Conservation (phyloP, 768 basidiomycete species). For the Mycena sanguinolenta region DNA sequence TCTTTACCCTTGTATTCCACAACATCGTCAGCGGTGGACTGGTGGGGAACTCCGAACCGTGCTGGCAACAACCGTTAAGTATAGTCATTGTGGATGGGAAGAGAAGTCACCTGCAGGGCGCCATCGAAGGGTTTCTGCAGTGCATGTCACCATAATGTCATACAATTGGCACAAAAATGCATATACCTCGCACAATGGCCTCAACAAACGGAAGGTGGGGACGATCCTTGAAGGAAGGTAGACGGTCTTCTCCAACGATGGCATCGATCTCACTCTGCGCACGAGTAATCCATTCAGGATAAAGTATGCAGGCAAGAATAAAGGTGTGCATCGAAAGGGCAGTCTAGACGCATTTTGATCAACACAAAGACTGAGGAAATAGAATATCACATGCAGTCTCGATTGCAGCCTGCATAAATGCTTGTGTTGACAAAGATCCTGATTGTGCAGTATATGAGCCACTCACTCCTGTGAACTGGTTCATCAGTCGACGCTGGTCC, state of each 20-base stretch:
- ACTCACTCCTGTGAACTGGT: slow-evolving; percentile 4
- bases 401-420: background rate
- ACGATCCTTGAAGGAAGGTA: slow-evolving; percentile 23
- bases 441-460: background rate
- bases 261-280: slow-evolving; percentile 26
- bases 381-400: background rate
- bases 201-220: slow-evolving; percentile 27
- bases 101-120: background rate
- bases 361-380: background rate
- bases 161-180: no score
- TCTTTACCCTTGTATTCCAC: background rate
- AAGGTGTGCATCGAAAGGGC: slow-evolving; percentile 11
- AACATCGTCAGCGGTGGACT: slow-evolving; percentile 7
- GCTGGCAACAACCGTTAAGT: background rate
- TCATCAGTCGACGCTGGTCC: slow-evolving; percentile 4
- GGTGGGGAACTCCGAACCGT: slow-evolving; percentile 4
- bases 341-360: background rate
- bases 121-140: background rate
- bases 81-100: background rate
- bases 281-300: slow-evolving; percentile 8
- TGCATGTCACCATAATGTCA: background rate
- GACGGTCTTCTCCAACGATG: slow-evolving; percentile 30
- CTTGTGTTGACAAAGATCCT: background rate
- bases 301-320: slow-evolving; percentile 9
- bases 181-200: slow-evolving; percentile 11